Conservation (phyloP, 257 asterid species). For the Forsythia viridissima region DNA sequence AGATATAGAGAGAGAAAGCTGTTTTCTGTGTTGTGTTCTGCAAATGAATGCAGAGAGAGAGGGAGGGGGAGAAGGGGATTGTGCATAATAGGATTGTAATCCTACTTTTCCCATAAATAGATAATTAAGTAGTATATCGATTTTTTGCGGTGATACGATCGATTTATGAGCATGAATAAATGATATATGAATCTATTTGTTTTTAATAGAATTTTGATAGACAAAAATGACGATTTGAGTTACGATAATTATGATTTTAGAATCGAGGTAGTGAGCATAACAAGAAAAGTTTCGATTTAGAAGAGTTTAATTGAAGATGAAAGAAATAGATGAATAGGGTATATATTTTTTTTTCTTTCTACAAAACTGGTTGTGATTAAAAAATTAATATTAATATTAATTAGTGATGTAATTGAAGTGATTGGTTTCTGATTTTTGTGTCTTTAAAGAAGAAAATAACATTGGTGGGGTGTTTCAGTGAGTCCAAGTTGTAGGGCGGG, state of each 20-base stretch:
- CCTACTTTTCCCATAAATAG: constrained; percentile 16
- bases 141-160: too few species aligned
- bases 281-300: too few species aligned
- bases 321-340: too few species aligned
- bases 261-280: too few species aligned
- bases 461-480: neutral
- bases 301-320: too few species aligned
- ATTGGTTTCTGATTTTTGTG: neutral
- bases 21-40: constrained; percentile 23
- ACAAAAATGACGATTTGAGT: too few species aligned
- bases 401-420: neutral
- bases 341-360: too few species aligned
- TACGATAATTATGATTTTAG: too few species aligned
- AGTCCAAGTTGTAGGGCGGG: neutral
- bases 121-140: neutral
- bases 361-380: neutral
- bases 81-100: constrained; percentile 14
- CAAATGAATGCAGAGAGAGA: neutral
- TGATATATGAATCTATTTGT: too few species aligned
- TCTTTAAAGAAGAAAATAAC: neutral
- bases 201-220: too few species aligned
- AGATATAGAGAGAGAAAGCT: constrained; percentile 33
- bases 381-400: neutral
- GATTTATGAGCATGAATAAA: too few species aligned
- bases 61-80: neutral